Percentiles rank a stretch among this genome's conserved stretches.
phyloP scores from a whole-genome alignment of 2,329 filamentous ascomycete species.

The Drechslerella stenobrocha region DNA sequence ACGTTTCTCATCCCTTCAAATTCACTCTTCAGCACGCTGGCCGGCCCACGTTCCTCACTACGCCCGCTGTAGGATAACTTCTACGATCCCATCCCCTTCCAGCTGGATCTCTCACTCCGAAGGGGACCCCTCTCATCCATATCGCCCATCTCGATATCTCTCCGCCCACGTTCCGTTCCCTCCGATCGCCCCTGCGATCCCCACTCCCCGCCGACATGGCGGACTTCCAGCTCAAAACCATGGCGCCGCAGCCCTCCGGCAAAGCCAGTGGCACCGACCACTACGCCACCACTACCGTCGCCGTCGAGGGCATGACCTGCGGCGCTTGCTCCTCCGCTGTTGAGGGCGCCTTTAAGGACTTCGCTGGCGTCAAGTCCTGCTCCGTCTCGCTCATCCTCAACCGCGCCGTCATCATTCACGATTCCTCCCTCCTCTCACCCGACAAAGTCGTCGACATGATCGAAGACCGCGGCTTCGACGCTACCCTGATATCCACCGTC shows the following conservation, averaged over 20 bases:
- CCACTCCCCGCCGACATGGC: constrained; percentile 32
- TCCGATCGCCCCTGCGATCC: constrained; percentile 10
- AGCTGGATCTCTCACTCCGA: neutral
- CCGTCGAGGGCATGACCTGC: constrained; percentile 93
- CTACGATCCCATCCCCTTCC: neutral
- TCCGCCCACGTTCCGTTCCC: constrained; percentile 10
- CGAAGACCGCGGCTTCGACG: constrained; percentile 87
- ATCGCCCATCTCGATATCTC: neutral
- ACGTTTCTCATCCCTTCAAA: neutral
- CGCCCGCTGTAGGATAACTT: too few relatives aligned
- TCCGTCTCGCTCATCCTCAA: constrained; percentile 94
- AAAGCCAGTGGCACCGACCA: constrained; percentile 1
- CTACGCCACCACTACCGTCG: constrained; percentile 74
- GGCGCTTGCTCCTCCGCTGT: constrained; percentile 85
- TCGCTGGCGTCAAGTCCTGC: constrained; percentile 80
- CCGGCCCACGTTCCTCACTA: constrained; percentile 4
- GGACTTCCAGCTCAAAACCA: constrained; percentile 35
- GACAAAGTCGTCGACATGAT: constrained; percentile 58
- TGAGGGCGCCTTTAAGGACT: constrained; percentile 75
- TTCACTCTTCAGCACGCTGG: neutral
- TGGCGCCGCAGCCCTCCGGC: constrained; percentile 38
- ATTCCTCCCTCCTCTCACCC: constrained; percentile 58
- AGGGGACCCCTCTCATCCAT: neutral
- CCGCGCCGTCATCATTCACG: constrained; percentile 83
- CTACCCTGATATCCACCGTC: constrained; percentile 73